Percentiles rank a stretch among this genome's conserved stretches.
Evolutionary conservation across 805 yeast species (phyloP).

Genomic region (Starmerella apis): DNA sequence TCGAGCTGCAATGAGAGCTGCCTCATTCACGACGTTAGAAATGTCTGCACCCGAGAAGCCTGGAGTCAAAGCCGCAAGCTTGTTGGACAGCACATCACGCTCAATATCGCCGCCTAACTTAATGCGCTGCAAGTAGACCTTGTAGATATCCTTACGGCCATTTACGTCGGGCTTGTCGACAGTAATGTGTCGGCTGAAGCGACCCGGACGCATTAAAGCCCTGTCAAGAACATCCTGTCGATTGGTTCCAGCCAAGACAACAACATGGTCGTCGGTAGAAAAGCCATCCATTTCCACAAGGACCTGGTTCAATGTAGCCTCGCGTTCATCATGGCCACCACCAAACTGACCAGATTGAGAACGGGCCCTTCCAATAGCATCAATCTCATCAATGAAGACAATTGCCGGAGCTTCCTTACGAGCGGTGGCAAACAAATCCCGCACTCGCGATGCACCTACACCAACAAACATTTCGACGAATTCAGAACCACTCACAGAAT

Average conservation of each 20-base stretch:
- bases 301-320: slow-evolving; percentile 87
- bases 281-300: slow-evolving; percentile 99
- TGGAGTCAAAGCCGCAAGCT: slow-evolving; percentile 90
- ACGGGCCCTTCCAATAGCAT: slow-evolving; percentile 95
- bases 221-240: slow-evolving; percentile 86
- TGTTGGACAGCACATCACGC: slow-evolving; percentile 58
- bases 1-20: slow-evolving; percentile 94
- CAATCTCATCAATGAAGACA: slow-evolving; percentile 96
- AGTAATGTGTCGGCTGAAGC: slow-evolving; percentile 87
- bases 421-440: slow-evolving; percentile 87
- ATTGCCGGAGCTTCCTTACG: slow-evolving; percentile 91
- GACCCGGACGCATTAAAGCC: slow-evolving; percentile 92
- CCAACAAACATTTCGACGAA: slow-evolving; percentile 99
- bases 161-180: slow-evolving; percentile 90
- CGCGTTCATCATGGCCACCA: slow-evolving; percentile 94
- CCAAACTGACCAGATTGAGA: slow-evolving; percentile 40
- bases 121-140: slow-evolving; percentile 70
- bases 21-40: slow-evolving; percentile 94
- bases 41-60: slow-evolving; percentile 98
- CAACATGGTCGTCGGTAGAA: slow-evolving; percentile 80
- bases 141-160: slow-evolving; percentile 87
- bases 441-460: slow-evolving; percentile 96
- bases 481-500: slow-evolving; percentile 93
- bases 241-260: slow-evolving; percentile 95
- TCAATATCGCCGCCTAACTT: slow-evolving; percentile 39